Conservation (phyloP, 257 asterid genomes). For the Hygrophila difformis region DNA sequence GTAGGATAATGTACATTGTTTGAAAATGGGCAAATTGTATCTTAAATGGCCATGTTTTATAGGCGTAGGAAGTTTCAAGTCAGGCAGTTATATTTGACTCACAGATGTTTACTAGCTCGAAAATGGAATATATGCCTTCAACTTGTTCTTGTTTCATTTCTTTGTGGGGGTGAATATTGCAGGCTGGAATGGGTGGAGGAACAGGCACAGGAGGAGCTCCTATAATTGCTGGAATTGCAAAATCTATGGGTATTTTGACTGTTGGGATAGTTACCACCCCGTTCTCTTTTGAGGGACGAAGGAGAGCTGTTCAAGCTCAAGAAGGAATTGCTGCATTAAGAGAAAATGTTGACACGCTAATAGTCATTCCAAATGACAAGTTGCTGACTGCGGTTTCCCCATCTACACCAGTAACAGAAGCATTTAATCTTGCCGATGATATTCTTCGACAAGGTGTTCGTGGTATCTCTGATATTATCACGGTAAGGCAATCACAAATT, state of each 20-base stretch:
- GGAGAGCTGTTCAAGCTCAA: conserved; percentile 97
- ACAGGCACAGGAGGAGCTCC: conserved; percentile 99
- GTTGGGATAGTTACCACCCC: conserved; percentile 98
- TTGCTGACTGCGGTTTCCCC: conserved; percentile 92
- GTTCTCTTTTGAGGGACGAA: conserved; percentile 94
- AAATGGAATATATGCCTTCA: too few species aligned
- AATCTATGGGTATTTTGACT: conserved; percentile 94
- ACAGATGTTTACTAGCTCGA: too few species aligned
- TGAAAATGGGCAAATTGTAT: background rate
- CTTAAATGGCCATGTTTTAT: background rate
- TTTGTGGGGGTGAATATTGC: conserved; percentile 18
- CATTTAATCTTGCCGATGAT: conserved; percentile 98
- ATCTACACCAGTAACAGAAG: conserved; percentile 97
- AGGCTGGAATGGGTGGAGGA: conserved; percentile 99
- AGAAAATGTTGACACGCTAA: conserved; percentile 92
- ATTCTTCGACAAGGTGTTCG: conserved; percentile 99
- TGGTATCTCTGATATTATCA: conserved; percentile 96
- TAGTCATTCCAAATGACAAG: conserved; percentile 96
- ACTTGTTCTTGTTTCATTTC: background rate
- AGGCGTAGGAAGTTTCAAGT: too few species aligned
- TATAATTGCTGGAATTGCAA: conserved; percentile 85
- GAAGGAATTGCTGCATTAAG: conserved; percentile 98
- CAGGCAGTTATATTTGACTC: too few species aligned
- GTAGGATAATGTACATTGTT: background rate
- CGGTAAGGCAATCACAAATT: conserved; percentile 51